Evolutionary conservation across 164 flowering plant species (phyloP).

Genomic region (Vitis labrusca): DNA sequence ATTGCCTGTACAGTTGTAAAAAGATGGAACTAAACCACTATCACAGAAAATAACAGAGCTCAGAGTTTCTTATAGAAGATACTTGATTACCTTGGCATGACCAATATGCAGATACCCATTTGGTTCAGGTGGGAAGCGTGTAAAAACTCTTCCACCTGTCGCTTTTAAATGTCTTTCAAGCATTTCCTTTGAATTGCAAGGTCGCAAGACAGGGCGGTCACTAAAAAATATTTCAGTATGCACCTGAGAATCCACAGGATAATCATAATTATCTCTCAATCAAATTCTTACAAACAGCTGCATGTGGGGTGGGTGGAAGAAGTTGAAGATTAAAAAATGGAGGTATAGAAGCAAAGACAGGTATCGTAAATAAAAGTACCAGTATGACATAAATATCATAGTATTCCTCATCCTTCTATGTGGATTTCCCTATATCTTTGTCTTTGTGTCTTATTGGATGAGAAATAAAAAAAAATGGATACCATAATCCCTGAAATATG

Average conservation of each 20-base stretch:
- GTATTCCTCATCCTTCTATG: too few relatives aligned
- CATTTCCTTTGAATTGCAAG: conserved; percentile 69
- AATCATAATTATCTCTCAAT: background rate
- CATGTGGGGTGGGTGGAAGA: background rate
- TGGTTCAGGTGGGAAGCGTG: conserved; percentile 98
- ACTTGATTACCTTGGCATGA: conserved; percentile 86
- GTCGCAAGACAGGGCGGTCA: conserved; percentile 65
- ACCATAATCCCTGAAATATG: too few relatives aligned
- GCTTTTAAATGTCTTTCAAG: conserved; percentile 74
- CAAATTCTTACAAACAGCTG: background rate
- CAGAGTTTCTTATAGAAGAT: background rate
- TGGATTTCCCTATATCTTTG: too few relatives aligned
- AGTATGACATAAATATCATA: too few relatives aligned
- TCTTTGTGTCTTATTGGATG: too few relatives aligned
- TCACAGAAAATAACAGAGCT: background rate
- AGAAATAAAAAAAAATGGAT: too few relatives aligned
- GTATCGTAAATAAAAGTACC: too few relatives aligned
- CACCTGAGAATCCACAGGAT: conserved; percentile 53
- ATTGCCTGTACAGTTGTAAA: conserved; percentile 62
- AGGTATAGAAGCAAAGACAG: background rate
- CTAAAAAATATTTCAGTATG: conserved; percentile 93
- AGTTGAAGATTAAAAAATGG: background rate
- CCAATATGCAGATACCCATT: conserved; percentile 99
- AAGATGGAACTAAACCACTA: conserved; percentile 6
- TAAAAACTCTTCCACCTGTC: conserved; percentile 71